Evolutionary conservation across 176 grass and related monocot species (phyloP), one percentile per base, ranked within the genome.

Genomic region (Tuctoria greenei): DNA sequence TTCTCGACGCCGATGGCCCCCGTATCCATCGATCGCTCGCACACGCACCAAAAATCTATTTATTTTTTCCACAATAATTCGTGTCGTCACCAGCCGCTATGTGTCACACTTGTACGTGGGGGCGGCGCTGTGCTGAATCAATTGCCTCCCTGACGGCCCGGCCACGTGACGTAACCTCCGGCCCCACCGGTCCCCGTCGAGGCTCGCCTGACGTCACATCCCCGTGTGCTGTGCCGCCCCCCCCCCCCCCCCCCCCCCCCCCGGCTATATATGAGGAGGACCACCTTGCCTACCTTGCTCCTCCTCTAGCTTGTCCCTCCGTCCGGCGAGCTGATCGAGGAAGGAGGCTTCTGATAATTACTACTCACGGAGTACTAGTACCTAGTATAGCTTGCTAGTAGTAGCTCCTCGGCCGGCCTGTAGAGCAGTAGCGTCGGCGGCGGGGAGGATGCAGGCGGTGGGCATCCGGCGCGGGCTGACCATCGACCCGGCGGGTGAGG

Each of bases 141-240:
- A n/a, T n/a, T n/a, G n/a, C n/a, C n/a, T n/a, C n/a, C n/a, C n/a
- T n/a, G n/a, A n/a, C n/a, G n/a, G n/a, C n/a, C n/a, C n/a, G n/a
- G n/a, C n/a, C n/a, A n/a, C n/a, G n/a, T n/a, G n/a, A 91, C 83
- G 85, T 67, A 81, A 91, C 74, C 37, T 21, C 56, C 23, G 76
- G 27, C 58, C 92, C 86, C 65, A 64, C 75, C 21, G 28, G 61
- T 47, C 69, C 58, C 10, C 74, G 78, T 85, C 84, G 79, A 49
- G 69, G 35, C 76, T 37, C 17, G 16, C 23, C 43, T 80, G 93
- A 92, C 89, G 84, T 96, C 88, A 89, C 77, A 42, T 39, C 40
- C 69, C 88, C 88, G 72, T 89, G 85, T 91, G 82, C 64, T 86
- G 82, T 91, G 85, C 79, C 62, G 46, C 23, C 6, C n/a, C n/a